phyloP scores from a whole-genome alignment of 495 filamentous ascomycete species.

The Xylaria nigripes region DNA sequence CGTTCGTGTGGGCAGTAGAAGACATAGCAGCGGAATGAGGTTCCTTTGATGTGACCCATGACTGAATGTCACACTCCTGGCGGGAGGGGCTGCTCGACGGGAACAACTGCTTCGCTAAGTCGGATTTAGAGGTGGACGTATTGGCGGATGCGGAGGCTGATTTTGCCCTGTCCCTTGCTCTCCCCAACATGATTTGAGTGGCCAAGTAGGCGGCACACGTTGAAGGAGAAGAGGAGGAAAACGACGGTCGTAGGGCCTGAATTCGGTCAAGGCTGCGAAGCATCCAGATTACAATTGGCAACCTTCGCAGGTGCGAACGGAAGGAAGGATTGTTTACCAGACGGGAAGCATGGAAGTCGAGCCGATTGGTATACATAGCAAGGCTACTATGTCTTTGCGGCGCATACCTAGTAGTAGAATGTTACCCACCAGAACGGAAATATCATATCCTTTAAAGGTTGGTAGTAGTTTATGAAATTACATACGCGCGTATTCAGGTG shows the following conservation, averaged over 20 bases:
- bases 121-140: constrained; percentile 10
- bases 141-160: constrained; percentile 15
- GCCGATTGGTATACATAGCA: neutral
- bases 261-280: constrained; percentile 2
- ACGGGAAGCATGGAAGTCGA: neutral
- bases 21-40: constrained; percentile 3
- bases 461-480: no score
- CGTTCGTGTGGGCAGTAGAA: neutral
- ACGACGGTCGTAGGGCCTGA: constrained; percentile 3
- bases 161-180: constrained; percentile 27
- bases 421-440: no score
- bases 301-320: neutral
- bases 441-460: no score
- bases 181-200: constrained; percentile 28
- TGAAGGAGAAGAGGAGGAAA: neutral
- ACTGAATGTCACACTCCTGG: constrained; percentile 26
- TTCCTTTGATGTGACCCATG: constrained; percentile 21
- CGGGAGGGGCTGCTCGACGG: constrained; percentile 41
- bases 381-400: no score
- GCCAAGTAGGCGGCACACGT: constrained; percentile 3
- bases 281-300: constrained; percentile 5
- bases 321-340: neutral
- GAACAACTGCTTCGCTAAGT: constrained; percentile 39
- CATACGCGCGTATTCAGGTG: no score
- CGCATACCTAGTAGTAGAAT: no score